Conservation (phyloP, 2,329 filamentous ascomycete genomes). For the Cladophialophora immunda region DNA sequence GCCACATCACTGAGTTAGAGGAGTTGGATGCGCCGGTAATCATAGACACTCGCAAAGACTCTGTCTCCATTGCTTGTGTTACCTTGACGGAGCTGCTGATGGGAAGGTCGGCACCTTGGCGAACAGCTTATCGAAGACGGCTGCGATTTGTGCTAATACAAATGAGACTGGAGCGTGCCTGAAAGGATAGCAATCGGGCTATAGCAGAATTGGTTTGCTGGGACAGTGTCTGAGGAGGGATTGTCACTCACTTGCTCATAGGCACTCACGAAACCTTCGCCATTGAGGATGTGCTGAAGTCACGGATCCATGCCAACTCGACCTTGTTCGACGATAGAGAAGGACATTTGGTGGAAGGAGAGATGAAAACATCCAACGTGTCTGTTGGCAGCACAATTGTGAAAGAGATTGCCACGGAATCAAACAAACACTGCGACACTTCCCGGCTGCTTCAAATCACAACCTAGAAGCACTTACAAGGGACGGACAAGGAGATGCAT, state of each 20-base stretch:
- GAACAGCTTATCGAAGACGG: background rate
- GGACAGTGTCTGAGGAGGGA: background rate
- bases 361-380: background rate
- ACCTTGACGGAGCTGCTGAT: background rate
- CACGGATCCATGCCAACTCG: background rate
- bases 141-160: background rate
- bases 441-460: background rate
- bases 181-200: background rate
- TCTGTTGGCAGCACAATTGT: background rate
- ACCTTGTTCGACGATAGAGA: background rate
- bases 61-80: background rate
- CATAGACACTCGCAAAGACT: background rate
- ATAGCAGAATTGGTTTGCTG: background rate
- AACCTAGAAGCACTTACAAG: background rate
- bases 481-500: background rate
- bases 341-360: background rate
- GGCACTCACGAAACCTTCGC: background rate
- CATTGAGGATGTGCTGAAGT: background rate
- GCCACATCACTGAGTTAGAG: background rate
- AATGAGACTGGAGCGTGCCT: background rate
- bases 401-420: background rate
- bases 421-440: background rate
- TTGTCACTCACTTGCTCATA: background rate
- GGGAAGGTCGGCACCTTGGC: background rate
- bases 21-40: background rate